phyloP scores from a whole-genome alignment of 2,329 filamentous ascomycete genomes.

The Tolypocladium sp. region DNA sequence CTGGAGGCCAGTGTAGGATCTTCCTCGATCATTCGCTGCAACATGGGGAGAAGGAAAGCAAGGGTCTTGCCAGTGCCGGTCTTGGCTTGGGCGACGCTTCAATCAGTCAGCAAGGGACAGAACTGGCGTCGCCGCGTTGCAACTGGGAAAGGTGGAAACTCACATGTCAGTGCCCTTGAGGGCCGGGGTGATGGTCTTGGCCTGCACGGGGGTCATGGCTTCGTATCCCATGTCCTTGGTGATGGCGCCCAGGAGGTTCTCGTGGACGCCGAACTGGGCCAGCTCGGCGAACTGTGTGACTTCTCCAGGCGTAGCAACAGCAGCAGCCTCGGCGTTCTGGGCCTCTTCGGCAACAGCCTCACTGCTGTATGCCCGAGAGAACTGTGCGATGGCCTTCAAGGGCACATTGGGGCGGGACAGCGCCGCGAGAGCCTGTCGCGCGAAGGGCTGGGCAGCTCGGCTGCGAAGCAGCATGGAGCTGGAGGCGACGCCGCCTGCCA shows the following conservation, averaged over 20 bases:
- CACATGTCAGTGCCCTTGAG: conserved; percentile 77
- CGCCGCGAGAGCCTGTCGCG: conserved; percentile 10
- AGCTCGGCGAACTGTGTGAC: conserved; percentile 37
- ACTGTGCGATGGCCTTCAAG: conserved; percentile 12
- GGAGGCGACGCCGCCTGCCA: conserved; percentile 21
- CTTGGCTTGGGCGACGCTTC: conserved; percentile 82
- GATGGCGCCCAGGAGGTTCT: conserved; percentile 58
- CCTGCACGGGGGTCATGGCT: conserved; percentile 88
- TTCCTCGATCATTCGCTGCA: conserved; percentile 66
- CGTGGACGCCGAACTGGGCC: conserved; percentile 43
- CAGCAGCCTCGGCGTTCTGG: conserved; percentile 2
- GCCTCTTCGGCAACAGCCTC: conserved; percentile 22
- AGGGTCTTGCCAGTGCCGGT: conserved; percentile 96
- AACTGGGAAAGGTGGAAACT: conserved; percentile 26
- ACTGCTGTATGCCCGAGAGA: conserved; percentile 28
- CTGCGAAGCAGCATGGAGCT: conserved; percentile 19
- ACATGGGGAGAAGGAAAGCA: conserved; percentile 78
- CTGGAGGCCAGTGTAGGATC: conserved; percentile 51
- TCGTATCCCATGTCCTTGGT: conserved; percentile 65
- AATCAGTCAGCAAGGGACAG: conserved; percentile 8
- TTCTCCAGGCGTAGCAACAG: conserved; percentile 11
- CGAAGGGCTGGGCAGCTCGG: conserved; percentile 14
- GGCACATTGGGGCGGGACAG: conserved; percentile 8
- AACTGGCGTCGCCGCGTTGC: too few species aligned
- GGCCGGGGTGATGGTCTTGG: conserved; percentile 70